Conservation (phyloP, 2,329 filamentous ascomycete species). For the Cladosporium sp. region DNA sequence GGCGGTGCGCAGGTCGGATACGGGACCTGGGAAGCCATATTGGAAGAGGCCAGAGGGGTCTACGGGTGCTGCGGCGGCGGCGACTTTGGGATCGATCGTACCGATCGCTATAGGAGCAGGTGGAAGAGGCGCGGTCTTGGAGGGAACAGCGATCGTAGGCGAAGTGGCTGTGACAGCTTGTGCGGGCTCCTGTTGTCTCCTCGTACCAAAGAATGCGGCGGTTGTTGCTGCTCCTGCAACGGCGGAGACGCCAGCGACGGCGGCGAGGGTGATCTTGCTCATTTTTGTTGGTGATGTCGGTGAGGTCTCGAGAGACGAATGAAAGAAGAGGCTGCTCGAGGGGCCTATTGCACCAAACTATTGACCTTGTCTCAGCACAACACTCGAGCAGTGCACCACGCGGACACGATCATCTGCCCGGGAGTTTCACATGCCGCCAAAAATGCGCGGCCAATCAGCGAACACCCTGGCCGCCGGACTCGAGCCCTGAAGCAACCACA, state of each 20-base stretch:
- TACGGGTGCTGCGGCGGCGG: conserved; percentile 33
- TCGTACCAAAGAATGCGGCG: conserved; percentile 42
- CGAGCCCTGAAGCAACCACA: too few relatives aligned
- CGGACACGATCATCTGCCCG: conserved; percentile 7
- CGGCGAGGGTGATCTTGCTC: conserved; percentile 49
- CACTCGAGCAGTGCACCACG: neutral
- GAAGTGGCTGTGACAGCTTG: conserved; percentile 34
- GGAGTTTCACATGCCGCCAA: conserved; percentile 4
- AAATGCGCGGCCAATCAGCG: conserved; percentile 4
- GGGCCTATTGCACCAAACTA: neutral
- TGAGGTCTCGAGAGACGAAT: neutral
- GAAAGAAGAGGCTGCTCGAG: neutral
- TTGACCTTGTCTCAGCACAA: neutral
- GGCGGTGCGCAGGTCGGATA: conserved; percentile 75
- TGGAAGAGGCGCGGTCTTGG: conserved; percentile 26
- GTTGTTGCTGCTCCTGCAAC: conserved; percentile 47
- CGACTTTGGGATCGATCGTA: conserved; percentile 18
- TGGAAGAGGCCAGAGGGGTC: conserved; percentile 50
- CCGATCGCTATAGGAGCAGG: conserved; percentile 24
- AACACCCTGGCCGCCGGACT: neutral
- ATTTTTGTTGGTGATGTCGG: conserved; percentile 27
- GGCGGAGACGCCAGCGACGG: conserved; percentile 46
- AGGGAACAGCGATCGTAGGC: conserved; percentile 22
- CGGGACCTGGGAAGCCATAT: conserved; percentile 80
- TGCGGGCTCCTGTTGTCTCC: conserved; percentile 20